Evolutionary conservation across 257 asterid genomes (phyloP).

Genomic region (Prunella vulgaris): DNA sequence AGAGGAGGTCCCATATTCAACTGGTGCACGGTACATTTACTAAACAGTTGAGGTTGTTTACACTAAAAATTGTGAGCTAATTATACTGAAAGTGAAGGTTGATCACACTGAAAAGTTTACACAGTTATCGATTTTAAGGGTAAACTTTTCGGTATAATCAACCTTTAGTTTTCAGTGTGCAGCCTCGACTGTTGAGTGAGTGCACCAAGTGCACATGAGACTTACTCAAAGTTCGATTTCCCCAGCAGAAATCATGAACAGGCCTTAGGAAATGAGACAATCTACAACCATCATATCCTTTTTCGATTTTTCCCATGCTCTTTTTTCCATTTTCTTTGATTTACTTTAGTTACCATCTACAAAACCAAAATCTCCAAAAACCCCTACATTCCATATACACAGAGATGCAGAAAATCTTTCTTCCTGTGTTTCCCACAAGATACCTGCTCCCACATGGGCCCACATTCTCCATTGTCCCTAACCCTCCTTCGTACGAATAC

Average conservation of each 20-base stretch:
- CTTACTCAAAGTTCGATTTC: neutral
- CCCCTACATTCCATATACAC: neutral
- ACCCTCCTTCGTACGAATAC: neutral
- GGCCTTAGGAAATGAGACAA: neutral
- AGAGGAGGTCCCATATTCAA: too few species aligned
- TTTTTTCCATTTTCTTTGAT: neutral
- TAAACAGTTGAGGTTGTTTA: too few species aligned
- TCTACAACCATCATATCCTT: constrained; percentile 1
- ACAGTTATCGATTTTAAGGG: too few species aligned
- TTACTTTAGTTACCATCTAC: neutral
- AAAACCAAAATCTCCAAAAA: neutral
- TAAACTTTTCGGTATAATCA: too few species aligned
- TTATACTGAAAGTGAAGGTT: too few species aligned
- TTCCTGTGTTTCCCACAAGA: neutral
- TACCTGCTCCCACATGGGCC: constrained; percentile 4
- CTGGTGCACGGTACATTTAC: too few species aligned
- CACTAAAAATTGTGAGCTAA: too few species aligned
- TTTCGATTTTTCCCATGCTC: neutral
- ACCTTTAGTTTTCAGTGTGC: too few species aligned
- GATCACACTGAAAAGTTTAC: too few species aligned
- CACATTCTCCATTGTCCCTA: constrained; percentile 17
- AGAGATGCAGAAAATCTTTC: neutral
- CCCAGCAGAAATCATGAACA: neutral
- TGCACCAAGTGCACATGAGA: too few species aligned
- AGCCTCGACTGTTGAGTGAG: too few species aligned